phyloP scores from a whole-genome alignment of 371 early-diverging fungal genomes.

The Phascolomyces articulosus region DNA sequence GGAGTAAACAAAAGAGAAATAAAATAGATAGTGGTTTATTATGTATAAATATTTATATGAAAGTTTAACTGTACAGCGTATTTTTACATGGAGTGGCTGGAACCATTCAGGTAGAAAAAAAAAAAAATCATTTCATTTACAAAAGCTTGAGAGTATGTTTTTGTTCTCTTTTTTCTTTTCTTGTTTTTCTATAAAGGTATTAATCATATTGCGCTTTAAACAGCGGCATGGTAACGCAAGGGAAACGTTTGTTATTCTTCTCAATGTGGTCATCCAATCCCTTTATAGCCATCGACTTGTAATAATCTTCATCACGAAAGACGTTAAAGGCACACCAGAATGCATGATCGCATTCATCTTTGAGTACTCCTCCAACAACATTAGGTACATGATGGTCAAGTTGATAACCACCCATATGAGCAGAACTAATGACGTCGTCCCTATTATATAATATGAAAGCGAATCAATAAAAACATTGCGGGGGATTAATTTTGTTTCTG shows the following conservation, averaged over 20 bases:
- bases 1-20: not conserved
- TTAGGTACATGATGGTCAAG: conserved; percentile 22
- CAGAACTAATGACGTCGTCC: conserved; percentile 32
- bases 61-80: conserved; percentile 15
- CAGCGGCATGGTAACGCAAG: conserved; percentile 19
- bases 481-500: not conserved
- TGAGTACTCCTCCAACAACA: conserved; percentile 30
- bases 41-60: not conserved
- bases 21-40: not conserved
- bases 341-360: conserved; percentile 36
- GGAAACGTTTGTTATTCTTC: conserved; percentile 15
- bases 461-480: not conserved
- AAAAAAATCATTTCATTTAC: conserved; percentile 1
- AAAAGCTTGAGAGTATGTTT: not conserved
- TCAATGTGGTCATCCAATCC: conserved; percentile 22
- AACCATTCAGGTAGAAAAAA: conserved; percentile 5
- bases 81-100: conserved; percentile 26
- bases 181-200: not conserved
- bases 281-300: conserved; percentile 18
- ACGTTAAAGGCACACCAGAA: conserved; percentile 35
- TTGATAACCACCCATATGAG: conserved; percentile 30
- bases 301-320: conserved; percentile 25
- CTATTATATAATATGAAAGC: conserved; percentile 11
- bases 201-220: conserved; percentile 3
- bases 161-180: not conserved